Evolutionary conservation across 495 filamentous ascomycete genomes (phyloP), one percentile per base, ranked within the genome.

Genomic region (Lasiosphaeris hirsuta): DNA sequence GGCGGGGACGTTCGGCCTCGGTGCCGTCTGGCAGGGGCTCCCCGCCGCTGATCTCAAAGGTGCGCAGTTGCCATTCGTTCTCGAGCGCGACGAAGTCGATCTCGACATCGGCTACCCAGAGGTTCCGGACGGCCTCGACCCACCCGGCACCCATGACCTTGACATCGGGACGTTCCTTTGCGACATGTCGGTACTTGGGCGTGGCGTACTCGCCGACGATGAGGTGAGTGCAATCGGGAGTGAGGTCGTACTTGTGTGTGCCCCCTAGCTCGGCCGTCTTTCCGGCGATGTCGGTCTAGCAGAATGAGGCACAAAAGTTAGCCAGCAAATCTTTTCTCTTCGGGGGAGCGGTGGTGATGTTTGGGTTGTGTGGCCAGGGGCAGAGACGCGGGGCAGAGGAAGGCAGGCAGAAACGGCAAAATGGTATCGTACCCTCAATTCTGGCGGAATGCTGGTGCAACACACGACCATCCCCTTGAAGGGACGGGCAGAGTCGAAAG

Each of bases 111-210:
- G 86, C 72, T 53, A 92, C 85, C 95, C 94, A 98, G 39, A 83
- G 77, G 50, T 84, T 73, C 10, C 91, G 83, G 15, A 97, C 84
- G 23, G 90, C 90, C 46, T 92, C 84, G 49, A 98, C 79, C 90
- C 90, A 98, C 66, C 82, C 81, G 33, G 86, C 83, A 41, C 78
- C 79, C 71, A 98, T 81, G 47, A 90, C 88, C 54, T 81, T 83
- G 62, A 98, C 85, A 68, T 98, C 94, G 36, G 85, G 80, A 33
- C 94, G 81, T 68, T 92, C 89, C 59, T 85, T 90, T 18, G 94
- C 94, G 64, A 97, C 93, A 73, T 94, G 96, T 65, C 86, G 87
- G 76, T 98, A 98, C 70, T 98, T 98, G 11, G 86, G 82, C 0
- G 92, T 97, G 61, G 90, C 81, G 54, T 87, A 86, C 56, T 89